Conservation (phyloP, 306 rosid species). For the Gynostemma pentaphyllum region DNA sequence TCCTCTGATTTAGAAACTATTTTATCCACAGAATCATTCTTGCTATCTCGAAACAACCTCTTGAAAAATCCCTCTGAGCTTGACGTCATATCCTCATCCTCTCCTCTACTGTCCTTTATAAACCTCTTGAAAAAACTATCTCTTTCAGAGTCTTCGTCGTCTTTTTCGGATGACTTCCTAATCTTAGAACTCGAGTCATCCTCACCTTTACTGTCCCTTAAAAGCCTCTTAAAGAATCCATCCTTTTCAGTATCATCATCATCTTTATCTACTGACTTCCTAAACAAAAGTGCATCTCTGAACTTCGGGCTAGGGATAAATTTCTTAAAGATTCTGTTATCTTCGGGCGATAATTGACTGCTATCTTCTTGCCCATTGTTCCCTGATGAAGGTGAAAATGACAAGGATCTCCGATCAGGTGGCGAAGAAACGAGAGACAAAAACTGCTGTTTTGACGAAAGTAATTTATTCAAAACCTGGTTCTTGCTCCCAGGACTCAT, state of each 20-base stretch:
- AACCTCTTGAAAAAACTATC: slow-evolving; percentile 79
- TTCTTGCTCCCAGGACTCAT: slow-evolving; percentile 49
- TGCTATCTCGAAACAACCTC: slow-evolving; percentile 80
- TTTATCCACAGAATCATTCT: slow-evolving; percentile 59
- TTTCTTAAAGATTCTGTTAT: slow-evolving; percentile 67
- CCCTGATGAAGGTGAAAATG: slow-evolving; percentile 51
- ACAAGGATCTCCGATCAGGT: slow-evolving; percentile 39
- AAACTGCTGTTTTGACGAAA: slow-evolving; percentile 68
- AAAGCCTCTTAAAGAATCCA: slow-evolving; percentile 79
- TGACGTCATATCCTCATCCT: slow-evolving; percentile 61
- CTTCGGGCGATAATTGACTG: slow-evolving; percentile 47
- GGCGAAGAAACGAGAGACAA: slow-evolving; percentile 70
- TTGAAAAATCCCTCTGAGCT: slow-evolving; percentile 84
- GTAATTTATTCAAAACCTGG: slow-evolving; percentile 59
- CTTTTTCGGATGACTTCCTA: slow-evolving; percentile 67
- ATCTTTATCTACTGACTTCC: slow-evolving; percentile 75
- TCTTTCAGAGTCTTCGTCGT: slow-evolving; percentile 63
- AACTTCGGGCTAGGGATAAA: slow-evolving; percentile 74
- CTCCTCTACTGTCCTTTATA: slow-evolving; percentile 68
- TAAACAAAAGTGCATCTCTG: slow-evolving; percentile 70
- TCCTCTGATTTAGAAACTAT: slow-evolving; percentile 28
- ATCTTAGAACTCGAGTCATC: slow-evolving; percentile 65
- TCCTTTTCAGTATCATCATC: slow-evolving; percentile 71
- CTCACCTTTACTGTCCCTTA: slow-evolving; percentile 71
- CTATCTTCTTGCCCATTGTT: slow-evolving; percentile 48